These are phyloP conservation scores for Pinus tabuliformis DNA, from an alignment of 75 land plant species.

Conservation along the genomic window DNA sequence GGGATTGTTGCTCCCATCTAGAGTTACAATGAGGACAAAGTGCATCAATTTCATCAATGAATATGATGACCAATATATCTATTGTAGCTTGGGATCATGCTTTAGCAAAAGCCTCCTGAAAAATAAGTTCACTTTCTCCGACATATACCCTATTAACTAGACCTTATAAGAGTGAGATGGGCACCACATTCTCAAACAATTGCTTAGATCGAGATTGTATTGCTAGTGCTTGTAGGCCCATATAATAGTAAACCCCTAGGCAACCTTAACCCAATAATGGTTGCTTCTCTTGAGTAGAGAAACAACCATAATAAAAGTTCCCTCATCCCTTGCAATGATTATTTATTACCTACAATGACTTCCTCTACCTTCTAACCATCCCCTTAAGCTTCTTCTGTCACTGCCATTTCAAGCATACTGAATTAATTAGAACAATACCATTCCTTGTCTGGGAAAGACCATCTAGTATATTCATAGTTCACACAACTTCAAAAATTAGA, in stretches of 20 bases:
- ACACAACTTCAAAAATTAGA: too few relatives aligned
- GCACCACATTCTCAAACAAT: too few relatives aligned
- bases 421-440: not conserved
- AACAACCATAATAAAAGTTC: slow-evolving; percentile 68
- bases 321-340: slow-evolving; percentile 66
- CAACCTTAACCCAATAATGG: slow-evolving; percentile 50
- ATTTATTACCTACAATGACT: slow-evolving; percentile 56
- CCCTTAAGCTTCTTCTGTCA: not conserved
- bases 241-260: too few relatives aligned
- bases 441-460: too few relatives aligned
- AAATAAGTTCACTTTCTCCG: slow-evolving; percentile 83
- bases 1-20: slow-evolving; percentile 6
- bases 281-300: slow-evolving; percentile 47
- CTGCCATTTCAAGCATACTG: not conserved
- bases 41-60: slow-evolving; percentile 92
- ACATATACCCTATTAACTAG: slow-evolving; percentile 75
- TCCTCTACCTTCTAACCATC: slow-evolving; percentile 46
- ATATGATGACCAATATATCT: slow-evolving; percentile 75
- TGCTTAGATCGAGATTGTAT: too few relatives aligned
- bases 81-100: slow-evolving; percentile 62
- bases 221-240: too few relatives aligned
- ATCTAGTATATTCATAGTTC: too few relatives aligned
- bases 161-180: slow-evolving; percentile 12
- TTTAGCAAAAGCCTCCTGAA: slow-evolving; percentile 75
- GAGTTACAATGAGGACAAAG: slow-evolving; percentile 75